phyloP scores from a whole-genome alignment of 2,329 filamentous ascomycete genomes.

The Neopestalotiopsis sp. region DNA sequence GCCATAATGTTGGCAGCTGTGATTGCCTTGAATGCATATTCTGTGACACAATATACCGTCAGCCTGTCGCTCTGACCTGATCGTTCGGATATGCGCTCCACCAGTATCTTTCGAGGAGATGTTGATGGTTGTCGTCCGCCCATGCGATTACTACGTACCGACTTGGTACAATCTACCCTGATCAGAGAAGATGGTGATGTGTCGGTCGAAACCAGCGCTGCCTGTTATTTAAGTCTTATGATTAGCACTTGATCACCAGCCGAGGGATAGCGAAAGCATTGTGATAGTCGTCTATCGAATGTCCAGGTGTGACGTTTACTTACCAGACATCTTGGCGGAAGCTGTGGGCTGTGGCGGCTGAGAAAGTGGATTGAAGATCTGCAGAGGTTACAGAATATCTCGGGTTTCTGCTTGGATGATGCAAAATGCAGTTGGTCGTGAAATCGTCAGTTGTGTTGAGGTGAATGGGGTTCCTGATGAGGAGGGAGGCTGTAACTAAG shows the following conservation, averaged over 20 bases:
- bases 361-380: background rate
- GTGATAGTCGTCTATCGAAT: slow-evolving; percentile 22
- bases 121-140: background rate
- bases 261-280: slow-evolving; percentile 19
- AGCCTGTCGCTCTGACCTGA: background rate
- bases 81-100: background rate
- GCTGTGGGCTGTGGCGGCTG: background rate
- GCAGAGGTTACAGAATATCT: background rate
- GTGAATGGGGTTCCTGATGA: slow-evolving; percentile 5
- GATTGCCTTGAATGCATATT: slow-evolving; percentile 99
- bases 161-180: slow-evolving; percentile 99
- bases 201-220: slow-evolving; percentile 92
- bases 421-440: background rate
- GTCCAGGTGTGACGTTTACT: slow-evolving; percentile 34
- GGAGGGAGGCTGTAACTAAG: slow-evolving; percentile 7
- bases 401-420: background rate
- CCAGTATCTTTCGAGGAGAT: background rate
- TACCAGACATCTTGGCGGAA: slow-evolving; percentile 57
- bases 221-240: slow-evolving; percentile 51
- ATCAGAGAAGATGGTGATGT: slow-evolving; percentile 99
- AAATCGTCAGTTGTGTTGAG: background rate
- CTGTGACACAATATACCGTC: slow-evolving; percentile 51
- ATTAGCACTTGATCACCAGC: slow-evolving; percentile 31
- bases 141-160: slow-evolving; percentile 67
- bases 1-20: slow-evolving; percentile 99